phyloP scores from a whole-genome alignment of 2,329 filamentous ascomycete genomes.

The Magnaporthiopsis incrustans region DNA sequence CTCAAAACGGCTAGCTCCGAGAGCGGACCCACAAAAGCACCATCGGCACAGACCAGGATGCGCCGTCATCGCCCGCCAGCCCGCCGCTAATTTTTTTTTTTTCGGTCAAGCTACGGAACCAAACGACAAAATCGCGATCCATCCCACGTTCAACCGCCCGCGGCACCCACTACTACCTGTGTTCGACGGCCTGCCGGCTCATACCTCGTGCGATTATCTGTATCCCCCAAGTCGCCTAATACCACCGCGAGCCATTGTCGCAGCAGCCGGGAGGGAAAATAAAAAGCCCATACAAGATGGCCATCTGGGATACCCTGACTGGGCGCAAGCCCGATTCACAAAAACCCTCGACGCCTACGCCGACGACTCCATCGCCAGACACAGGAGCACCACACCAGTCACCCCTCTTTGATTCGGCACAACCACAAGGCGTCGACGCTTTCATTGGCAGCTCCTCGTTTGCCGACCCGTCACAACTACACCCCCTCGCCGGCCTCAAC shows the following conservation, averaged over 20 bases:
- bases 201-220: background rate
- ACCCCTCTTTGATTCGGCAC: slow-evolving; percentile 59
- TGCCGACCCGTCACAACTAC: slow-evolving; percentile 79
- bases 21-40: background rate
- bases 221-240: background rate
- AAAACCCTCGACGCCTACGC: slow-evolving; percentile 19
- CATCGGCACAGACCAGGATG: slow-evolving; percentile 10
- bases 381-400: slow-evolving; percentile 31
- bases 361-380: slow-evolving; percentile 19
- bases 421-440: slow-evolving; percentile 69
- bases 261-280: background rate
- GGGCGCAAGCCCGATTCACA: slow-evolving; percentile 39
- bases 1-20: background rate
- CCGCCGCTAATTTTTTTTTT: slow-evolving; percentile 10
- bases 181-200: background rate
- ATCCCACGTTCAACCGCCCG: background rate
- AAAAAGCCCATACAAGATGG: slow-evolving; percentile 27
- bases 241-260: background rate
- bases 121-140: background rate
- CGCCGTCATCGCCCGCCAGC: slow-evolving; percentile 11
- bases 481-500: slow-evolving; percentile 89
- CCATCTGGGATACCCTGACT: slow-evolving; percentile 55
- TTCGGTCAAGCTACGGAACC: slow-evolving; percentile 5
- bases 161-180: too few relatives aligned
- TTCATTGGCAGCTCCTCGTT: slow-evolving; percentile 73